Evolutionary conservation across 345 rosid species (phyloP), one percentile per base, ranked within the genome.

Genomic region (Hypericum perforatum): DNA sequence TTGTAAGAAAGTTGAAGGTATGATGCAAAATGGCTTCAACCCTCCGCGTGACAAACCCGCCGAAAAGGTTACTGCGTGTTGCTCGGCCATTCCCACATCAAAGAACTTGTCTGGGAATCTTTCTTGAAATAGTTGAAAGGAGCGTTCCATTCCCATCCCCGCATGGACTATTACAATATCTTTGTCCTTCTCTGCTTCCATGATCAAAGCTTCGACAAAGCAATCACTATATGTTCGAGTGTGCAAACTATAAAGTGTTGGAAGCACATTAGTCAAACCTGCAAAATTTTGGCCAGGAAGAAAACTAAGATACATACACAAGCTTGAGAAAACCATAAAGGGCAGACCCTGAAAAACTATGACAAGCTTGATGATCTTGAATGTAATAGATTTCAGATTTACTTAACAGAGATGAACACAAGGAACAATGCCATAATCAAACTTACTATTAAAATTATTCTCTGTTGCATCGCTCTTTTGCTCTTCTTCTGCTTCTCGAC

Each of bases 11-110:
- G 98, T 43, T 36, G 98, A 91, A 41, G 94, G 85, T 43, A 91
- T 81, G 45, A 86, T 73, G 70, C 96, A 91, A 67, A 86, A 91
- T 57, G 98, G 98, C 68, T 86, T 91, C 69, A 91, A 71, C 41
- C 98, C 95, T 11, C 94, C 96, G 50, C 94, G 82, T 12, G 95
- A 70, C 61, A 91, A 77, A 62, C 98, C 96, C 53, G 96, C 89
- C n/a, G 96, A 78, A 77, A 91, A 91, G 62, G 98, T 90, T 60
- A 87, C 95, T 39, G 95, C 95, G 48, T 86, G 96, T 61, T 91
- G 96, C 60, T 91, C 98, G 37, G 95, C 92, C 86, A 91, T 82
- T 69, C 96, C 95, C 43, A 87, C 87, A 63, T 84, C 89, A 29
- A 91, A 91, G 70, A 66, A 91, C 51, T 62, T 76, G 37, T 80